A percentile compares a stretch with the other conserved stretches of the same genome.
Conservation (phyloP, 768 basidiomycete genomes). For the Lentinula raphanica region DNA sequence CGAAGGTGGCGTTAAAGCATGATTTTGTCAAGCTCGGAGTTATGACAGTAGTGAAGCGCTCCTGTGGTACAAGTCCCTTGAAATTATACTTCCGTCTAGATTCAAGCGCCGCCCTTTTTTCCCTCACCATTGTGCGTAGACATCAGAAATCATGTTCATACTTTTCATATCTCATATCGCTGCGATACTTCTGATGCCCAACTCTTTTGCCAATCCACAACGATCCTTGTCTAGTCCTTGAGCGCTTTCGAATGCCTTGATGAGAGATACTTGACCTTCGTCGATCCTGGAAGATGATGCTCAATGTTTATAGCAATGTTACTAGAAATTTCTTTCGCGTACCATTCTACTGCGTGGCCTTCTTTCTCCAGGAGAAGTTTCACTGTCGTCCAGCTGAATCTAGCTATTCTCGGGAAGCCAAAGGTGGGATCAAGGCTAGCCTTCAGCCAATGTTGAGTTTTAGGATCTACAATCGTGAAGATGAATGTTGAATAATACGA, state of each 20-base stretch:
- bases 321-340: slow-evolving; percentile 1
- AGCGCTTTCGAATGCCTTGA: slow-evolving; percentile 68
- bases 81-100: too few species aligned
- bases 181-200: slow-evolving; percentile 66
- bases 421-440: slow-evolving; percentile 78
- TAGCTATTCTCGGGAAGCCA: slow-evolving; percentile 83
- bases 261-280: slow-evolving; percentile 71
- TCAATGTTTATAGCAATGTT: not conserved
- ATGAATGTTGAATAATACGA: not conserved
- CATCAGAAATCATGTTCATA: not conserved
- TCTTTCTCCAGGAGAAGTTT: slow-evolving; percentile 78
- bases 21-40: too few species aligned
- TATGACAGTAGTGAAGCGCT: too few species aligned
- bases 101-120: too few species aligned
- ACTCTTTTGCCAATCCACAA: slow-evolving; percentile 64
- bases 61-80: too few species aligned
- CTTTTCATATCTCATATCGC: slow-evolving; percentile 43
- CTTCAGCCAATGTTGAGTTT: slow-evolving; percentile 84
- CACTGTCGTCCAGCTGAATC: slow-evolving; percentile 95
- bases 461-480: slow-evolving; percentile 59
- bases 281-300: slow-evolving; percentile 56
- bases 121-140: too few species aligned
- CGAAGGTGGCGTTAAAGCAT: too few species aligned
- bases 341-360: slow-evolving; percentile 83
- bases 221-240: slow-evolving; percentile 74